Percentiles rank a stretch among this genome's conserved stretches.
Evolutionary conservation across 176 grass and related monocot genomes (phyloP).

Genomic region (Oryza nivara): DNA sequence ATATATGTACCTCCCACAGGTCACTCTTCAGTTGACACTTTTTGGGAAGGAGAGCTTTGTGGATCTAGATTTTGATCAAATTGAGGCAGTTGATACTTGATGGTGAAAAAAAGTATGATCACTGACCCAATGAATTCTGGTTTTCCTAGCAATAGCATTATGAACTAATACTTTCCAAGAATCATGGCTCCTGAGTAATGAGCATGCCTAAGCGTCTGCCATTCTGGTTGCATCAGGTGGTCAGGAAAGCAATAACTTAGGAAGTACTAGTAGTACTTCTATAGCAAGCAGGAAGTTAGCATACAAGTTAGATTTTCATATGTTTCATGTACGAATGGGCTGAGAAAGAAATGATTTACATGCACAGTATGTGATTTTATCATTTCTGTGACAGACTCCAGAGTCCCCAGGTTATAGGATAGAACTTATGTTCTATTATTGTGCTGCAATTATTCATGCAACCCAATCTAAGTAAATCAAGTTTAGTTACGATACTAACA

Average conservation of each 20-base stretch:
- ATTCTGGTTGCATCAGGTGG: constrained; percentile 4
- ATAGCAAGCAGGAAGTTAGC: not conserved
- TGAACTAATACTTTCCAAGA: not conserved
- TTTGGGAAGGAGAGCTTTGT: constrained; percentile 91
- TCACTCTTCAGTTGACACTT: constrained; percentile 60
- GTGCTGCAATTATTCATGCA: not conserved
- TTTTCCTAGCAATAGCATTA: not conserved
- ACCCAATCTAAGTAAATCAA: constrained; percentile 1
- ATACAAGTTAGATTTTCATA: not conserved
- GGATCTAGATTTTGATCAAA: constrained; percentile 87
- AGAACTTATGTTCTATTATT: constrained; percentile 2
- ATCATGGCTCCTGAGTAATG: not conserved
- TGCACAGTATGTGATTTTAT: not conserved
- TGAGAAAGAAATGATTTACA: constrained; percentile 7
- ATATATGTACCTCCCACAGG: constrained; percentile 52
- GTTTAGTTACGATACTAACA: not conserved
- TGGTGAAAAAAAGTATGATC: not conserved
- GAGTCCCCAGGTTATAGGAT: not conserved
- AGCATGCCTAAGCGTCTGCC: not conserved
- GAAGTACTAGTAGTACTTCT: not conserved
- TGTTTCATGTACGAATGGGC: not conserved
- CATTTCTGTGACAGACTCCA: not conserved
- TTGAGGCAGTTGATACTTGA: constrained; percentile 54
- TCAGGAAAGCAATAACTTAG: not conserved
- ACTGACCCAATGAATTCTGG: not conserved